Evolutionary conservation across 257 asterid genomes (phyloP).

Genomic region (Perilla frutescens): DNA sequence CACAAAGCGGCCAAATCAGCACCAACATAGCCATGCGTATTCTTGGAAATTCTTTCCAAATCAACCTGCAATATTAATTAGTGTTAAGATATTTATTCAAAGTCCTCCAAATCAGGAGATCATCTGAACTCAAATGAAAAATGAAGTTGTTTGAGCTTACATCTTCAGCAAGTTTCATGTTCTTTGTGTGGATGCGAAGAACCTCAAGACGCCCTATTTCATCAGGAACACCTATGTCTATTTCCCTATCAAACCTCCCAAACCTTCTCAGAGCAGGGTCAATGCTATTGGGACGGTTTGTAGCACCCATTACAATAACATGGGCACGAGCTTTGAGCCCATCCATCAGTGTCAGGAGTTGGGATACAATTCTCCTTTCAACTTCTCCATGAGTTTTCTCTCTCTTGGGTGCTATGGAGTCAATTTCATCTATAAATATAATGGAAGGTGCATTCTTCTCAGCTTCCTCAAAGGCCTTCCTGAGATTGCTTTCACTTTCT

Average conservation of each 20-base stretch:
- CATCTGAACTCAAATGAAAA: not conserved
- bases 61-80: slow-evolving; percentile 55
- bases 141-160: slow-evolving; percentile 27
- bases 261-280: slow-evolving; percentile 68
- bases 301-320: slow-evolving; percentile 63
- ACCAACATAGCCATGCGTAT: slow-evolving; percentile 75
- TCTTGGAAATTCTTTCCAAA: slow-evolving; percentile 63
- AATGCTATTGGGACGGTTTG: slow-evolving; percentile 65
- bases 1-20: slow-evolving; percentile 76
- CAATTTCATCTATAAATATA: slow-evolving; percentile 58
- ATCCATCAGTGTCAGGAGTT: slow-evolving; percentile 63
- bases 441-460: slow-evolving; percentile 65
- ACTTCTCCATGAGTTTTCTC: slow-evolving; percentile 68
- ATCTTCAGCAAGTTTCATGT: slow-evolving; percentile 73
- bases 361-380: slow-evolving; percentile 67
- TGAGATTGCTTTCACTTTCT: slow-evolving; percentile 63
- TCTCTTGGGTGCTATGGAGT: slow-evolving; percentile 69
- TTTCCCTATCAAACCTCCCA: slow-evolving; percentile 66
- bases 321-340: slow-evolving; percentile 67
- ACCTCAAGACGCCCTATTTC: slow-evolving; percentile 71
- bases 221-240: slow-evolving; percentile 65
- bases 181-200: slow-evolving; percentile 66
- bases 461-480: slow-evolving; percentile 70
- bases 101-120: not conserved
- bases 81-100: slow-evolving; percentile 4